Evolutionary conservation across 495 filamentous ascomycete genomes (phyloP), one percentile per base, ranked within the genome.

Genomic region (Hamigera avellanea): DNA sequence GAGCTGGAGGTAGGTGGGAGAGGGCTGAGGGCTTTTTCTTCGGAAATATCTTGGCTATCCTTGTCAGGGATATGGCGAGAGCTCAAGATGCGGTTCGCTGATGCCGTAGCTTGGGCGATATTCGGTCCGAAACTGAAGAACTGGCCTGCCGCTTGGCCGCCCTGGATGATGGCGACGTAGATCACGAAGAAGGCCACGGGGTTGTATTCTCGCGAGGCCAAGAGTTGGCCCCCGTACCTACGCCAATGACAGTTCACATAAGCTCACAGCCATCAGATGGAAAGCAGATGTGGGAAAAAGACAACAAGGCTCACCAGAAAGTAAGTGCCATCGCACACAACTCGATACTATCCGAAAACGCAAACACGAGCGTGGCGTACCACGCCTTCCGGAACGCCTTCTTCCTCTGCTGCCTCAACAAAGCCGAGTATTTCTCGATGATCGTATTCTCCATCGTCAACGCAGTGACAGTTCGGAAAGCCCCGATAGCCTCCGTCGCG

Each of bases 101-200:
- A 69, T 5, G 72, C 67, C 6, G 56, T 65, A 1, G 72, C 76
- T 40, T 77, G 70, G 3, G 75, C 73, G 17, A 77, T 67, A 37
- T 78, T 46, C 1, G 53, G 43, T 2, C 52, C 58, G 41, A 59
- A 66, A 4, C 57, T 56, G 37, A 80, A 72, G 41, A 78, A 64
- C 19, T 70, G 61, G 2, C 69, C 68, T 0, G 73, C 68, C 1
- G 59, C 48, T 39, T 79, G 72, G 1, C 66, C 72, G 0, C 64
- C 69, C 36, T 73, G 69, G 9, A 84, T 63, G 25, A 81, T 64
- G 0, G 60, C 67, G 38, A 76, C 70, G 35, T 75, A 80, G 2
- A 75, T 56, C 6, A 76, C 60, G 40, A 76, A 78, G 46, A 81
- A 80, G 14, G 67, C 36, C 2, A 47, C 47, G 6, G 64, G 48